A percentile compares a stretch with the other conserved stretches of the same genome.
phyloP scores from a whole-genome alignment of 1,284 basidiomycete genomes.

The Rhodotorula sp. region DNA sequence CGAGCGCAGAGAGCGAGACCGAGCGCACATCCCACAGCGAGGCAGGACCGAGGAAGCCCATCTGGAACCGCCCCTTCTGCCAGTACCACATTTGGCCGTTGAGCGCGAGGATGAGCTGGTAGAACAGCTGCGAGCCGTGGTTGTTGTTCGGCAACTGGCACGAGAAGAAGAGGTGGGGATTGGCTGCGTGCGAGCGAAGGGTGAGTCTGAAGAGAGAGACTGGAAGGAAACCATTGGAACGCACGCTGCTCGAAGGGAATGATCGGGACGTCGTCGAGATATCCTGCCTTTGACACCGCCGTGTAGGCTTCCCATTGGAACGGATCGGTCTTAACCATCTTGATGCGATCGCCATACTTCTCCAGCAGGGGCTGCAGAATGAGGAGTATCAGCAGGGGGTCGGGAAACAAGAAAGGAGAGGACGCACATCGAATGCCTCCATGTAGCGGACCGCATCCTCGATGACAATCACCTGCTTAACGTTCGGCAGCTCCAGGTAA shows the following conservation, averaged over 20 bases:
- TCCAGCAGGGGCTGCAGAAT: constrained; percentile 11
- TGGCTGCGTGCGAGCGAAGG: background rate
- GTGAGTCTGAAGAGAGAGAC: background rate
- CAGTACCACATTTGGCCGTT: constrained; percentile 34
- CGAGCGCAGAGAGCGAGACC: background rate
- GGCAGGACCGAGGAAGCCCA: constrained; percentile 29
- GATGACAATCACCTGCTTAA: constrained; percentile 32
- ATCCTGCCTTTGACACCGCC: constrained; percentile 4
- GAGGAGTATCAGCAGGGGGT: background rate
- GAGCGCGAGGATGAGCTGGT: constrained; percentile 26
- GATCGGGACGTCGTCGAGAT: constrained; percentile 19
- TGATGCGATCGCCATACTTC: constrained; percentile 12
- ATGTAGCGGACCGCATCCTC: constrained; percentile 35
- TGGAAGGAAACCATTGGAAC: background rate
- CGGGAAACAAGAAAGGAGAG: background rate
- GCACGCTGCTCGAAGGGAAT: constrained; percentile 16
- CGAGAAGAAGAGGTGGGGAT: constrained; percentile 34
- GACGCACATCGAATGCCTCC: constrained; percentile 19
- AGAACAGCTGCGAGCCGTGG: constrained; percentile 34
- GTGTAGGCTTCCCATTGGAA: constrained; percentile 39
- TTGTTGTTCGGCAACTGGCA: constrained; percentile 28
- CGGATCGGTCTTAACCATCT: constrained; percentile 12
- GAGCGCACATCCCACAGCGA: constrained; percentile 27
- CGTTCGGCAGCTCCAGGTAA: constrained; percentile 36
- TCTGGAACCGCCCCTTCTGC: constrained; percentile 30